Base-by-base conservation (phyloP, 768 basidiomycete genomes). In the Tephrocybe rancida region DNA sequence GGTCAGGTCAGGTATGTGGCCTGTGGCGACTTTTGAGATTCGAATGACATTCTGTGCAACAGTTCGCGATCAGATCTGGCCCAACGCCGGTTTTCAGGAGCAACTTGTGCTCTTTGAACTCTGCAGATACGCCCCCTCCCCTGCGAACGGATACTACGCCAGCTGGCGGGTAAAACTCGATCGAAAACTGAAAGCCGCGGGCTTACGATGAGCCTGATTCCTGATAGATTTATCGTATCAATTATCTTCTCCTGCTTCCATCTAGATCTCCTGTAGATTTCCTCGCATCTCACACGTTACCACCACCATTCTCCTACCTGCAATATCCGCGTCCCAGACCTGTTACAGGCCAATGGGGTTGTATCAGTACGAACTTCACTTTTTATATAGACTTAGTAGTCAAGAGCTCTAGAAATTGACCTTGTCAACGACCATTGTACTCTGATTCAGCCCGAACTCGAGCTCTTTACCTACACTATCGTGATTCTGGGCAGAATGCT, bases 61-160 rank as follows among this genome's bases (percentile, higher is more conserved):
- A 90, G 88, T 82, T 44, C 85, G 88, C 44, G 84, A 88, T 67
- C 86, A 89, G 62, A 87, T 89, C 48, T 90, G 88, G 87, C 80
- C 83, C 55, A 87, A 83, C 56, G 80, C 86, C n/a, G 88, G 88
- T 41, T 90, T 90, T 67, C 83, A 87, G 52, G 86, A 89, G 70
- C 88, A 91, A 60, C 79, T 91, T 25, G 83, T 88, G 29, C 72
- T 91, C 43, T 90, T 88, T 50, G 86, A 86, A 62, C 74, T 90
- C 27, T 90, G 88, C 66, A 76, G 78, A 66, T 90, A 90, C 55
- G 74, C 74, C 24, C 87, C 88, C 11, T 76, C 75, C 19, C 79
- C 78, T 3, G 61, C 73, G 14, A 82, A 84, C 59, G 86, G 86
- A 7, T 82, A 87, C 57, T 91, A 91, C 63, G 64, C 70, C 47